Evolutionary conservation across 2,329 filamentous ascomycete genomes (phyloP).

Genomic region (Sclerotinia subarctica): DNA sequence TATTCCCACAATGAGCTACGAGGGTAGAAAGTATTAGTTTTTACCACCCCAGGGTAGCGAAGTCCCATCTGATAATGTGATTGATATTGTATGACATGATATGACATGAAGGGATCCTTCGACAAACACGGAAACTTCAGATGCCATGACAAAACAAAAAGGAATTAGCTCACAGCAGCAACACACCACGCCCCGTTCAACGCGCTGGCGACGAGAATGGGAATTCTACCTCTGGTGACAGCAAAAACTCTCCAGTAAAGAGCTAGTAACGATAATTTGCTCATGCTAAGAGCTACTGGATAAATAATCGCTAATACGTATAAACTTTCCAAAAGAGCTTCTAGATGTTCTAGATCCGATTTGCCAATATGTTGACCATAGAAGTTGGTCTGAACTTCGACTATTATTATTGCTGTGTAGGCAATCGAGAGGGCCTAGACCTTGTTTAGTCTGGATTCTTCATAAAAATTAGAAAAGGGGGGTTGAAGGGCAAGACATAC

Average conservation of each 20-base stretch:
- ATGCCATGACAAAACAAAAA: background rate
- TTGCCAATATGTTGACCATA: conserved; percentile 13
- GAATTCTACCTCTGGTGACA: background rate
- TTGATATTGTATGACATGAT: background rate
- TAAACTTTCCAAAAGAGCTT: background rate
- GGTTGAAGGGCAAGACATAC: background rate
- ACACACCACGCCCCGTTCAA: conserved; percentile 9
- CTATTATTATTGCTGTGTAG: background rate
- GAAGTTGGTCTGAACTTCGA: conserved; percentile 3
- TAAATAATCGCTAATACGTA: conserved; percentile 10
- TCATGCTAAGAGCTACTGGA: background rate
- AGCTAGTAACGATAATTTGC: conserved; percentile 9
- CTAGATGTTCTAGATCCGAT: conserved; percentile 1
- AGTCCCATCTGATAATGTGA: background rate
- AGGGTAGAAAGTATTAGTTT: background rate
- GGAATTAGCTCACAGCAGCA: background rate
- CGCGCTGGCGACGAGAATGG: background rate
- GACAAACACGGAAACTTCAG: background rate
- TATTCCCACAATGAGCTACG: background rate
- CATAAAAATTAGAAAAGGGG: background rate
- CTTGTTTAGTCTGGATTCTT: background rate
- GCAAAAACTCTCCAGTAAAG: conserved; percentile 14
- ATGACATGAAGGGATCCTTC: background rate
- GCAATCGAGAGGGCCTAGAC: background rate
- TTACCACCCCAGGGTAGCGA: background rate